Base-by-base conservation (phyloP, 441 rosid genomes). In the Croton laevigatus region DNA sequence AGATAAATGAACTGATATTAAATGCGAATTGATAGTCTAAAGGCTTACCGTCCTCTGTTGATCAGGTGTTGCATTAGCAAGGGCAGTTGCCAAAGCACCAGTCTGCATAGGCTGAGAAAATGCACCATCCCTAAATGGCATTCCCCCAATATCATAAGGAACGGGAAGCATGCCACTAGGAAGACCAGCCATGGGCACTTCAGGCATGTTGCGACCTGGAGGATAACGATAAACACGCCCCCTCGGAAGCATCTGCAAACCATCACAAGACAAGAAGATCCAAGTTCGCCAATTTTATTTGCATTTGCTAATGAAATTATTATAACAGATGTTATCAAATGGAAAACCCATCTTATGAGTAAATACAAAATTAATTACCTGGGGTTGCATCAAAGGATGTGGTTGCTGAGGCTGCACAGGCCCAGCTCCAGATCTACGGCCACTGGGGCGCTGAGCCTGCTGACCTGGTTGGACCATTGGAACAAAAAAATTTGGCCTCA, bases 1-100 rank as follows among this genome's bases (percentile, higher is more conserved):
- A 14, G 19, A 4, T 6, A 48, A 16, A 48, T 48, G n/a, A 49
- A 16, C 20, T 16, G 53, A 14, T 4, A 49, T 49, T 6, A 49
- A 49, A 49, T 49, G 53, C 20, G 17, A 40, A 40, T 9, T 40
- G 10, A 49, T 49, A 17, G 52, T 8, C 17, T 3, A 11, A 4
- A 6, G 48, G 16, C 51, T 57, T 84, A 93, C 97, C 78, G 89
- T 88, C 70, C 95, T 87, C 88, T 90, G 97, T 77, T 88, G 91
- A 46, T 89, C 97, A 8, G 93, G 91, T 46, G 82, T 40, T 55
- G 97, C 87, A 81, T 91, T 91, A 52, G 98, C 98, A 69, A 93
- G 95, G 17, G 92, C 88, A 70, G 88, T 74, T 62, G 95, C 91
- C 83, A 93, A 77, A 72, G 98, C 91, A 65, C 87, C 86, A 58